Base-by-base conservation (phyloP, 2,329 filamentous ascomycete genomes). In the Colletotrichum brevisporum region DNA sequence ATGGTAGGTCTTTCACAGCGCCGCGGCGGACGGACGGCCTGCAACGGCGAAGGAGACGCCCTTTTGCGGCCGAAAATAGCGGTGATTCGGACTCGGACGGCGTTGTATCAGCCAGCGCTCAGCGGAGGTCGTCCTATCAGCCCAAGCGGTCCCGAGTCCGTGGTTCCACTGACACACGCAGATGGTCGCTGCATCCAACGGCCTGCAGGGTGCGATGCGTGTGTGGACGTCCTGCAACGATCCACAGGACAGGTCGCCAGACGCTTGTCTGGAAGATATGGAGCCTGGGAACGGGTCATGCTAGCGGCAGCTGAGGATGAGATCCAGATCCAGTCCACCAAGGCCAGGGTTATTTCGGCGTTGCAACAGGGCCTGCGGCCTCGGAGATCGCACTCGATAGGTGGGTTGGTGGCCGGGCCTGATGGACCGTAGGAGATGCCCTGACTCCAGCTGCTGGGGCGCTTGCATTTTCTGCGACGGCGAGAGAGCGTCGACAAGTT, bases 81-180 rank as follows among this genome's bases (percentile, higher is more conserved):
- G 64, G 52, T 56, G 48, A 27, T 57, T 10, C 13, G 50, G 47
- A 21, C 18, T 10, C n/a, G 50, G 47, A 21, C 18, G 31, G 59
- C 51, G 31, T 10, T 43, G 18, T 41, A n/a, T n/a, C n/a, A 56
- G 43, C 39, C 13, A 50, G 50, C 52, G 31, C 41, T 57, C 41
- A 27, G 45, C 27, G 21, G 21, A 12, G n/a, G 21, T 53, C 51
- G 43, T 51, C 61, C 60, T 41, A 48, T 48, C 61, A 68, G 43
- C 27, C 62, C 66, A 66, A 66, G 59, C 50, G 62, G 55, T 69
- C 62, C 66, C 66, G 54, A 59, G 57, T 24, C 66, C 43, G 47
- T 51, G 62, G 66, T 66, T 69, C 63, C 62, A 66, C 63, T 55
- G 54, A 51, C 62, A 67, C 52, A 50, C 10, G 52, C 60, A 63